Base-by-base conservation (phyloP, 2,329 filamentous ascomycete species). In the Beauveria varroae region DNA sequence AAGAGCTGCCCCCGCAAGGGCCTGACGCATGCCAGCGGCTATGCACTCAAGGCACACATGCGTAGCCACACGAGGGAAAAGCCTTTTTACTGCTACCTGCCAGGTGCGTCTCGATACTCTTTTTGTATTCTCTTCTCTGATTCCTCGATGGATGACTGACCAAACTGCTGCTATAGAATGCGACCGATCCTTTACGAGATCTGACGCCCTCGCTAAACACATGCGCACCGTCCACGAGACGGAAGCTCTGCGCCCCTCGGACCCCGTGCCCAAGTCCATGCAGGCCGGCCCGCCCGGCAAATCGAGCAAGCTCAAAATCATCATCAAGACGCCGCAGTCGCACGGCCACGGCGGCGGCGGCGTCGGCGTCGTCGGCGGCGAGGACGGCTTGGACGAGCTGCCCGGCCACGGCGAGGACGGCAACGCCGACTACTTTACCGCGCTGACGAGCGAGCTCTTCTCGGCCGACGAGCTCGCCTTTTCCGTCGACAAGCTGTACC, bases 191-290 rank as follows among this genome's bases (percentile, higher is more conserved):
- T 99, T 99, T 69, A 99, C 95, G 2, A 84, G 95, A 66, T 97
- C 93, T 26, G 95, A 99, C 70, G 95, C 95, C 14, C 82, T 99
- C 0, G 92, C 93, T 1, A 99, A 99, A 75, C 95, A 99, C 73
- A 98, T 98, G 91, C 89, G 95, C 68, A 98, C 95, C 18, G 93
- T 99, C 43, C 95, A 99, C 78, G 95, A 99, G 73, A 97, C 93
- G 3, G 95, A 99, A 76, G 90, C 91, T 18, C 81, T 96, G 24
- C 87, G 91, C n/a, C 89, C 90, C 5, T 86, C 85, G 18, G 86
- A 93, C 70, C 86, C 88, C 2, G 84, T 91, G 14, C 86, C 88
- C 24, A 89, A 91, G 72, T 86, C 86, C 62, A 82, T 85, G 78
- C 84, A 86, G 67, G 71, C 78, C 2, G 73, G 69, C 43, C 74